phyloP scores from a whole-genome alignment of 192 early-diverging fungal species.

The Backusella liffmaniae region DNA sequence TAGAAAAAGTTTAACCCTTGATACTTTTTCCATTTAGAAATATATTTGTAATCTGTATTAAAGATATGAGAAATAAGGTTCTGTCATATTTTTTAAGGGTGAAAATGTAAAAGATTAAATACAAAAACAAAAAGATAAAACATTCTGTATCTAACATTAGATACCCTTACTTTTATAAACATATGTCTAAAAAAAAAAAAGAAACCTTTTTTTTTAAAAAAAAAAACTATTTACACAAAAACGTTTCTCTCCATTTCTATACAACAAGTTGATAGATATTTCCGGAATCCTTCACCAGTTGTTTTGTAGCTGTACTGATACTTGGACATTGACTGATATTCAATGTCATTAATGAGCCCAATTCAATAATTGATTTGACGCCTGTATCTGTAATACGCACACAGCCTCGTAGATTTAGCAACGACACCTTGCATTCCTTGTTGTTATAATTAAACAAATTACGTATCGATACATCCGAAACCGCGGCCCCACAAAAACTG shows the following conservation, averaged over 20 bases:
- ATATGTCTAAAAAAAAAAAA: too few species aligned
- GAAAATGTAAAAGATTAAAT: too few species aligned
- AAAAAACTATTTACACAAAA: neutral
- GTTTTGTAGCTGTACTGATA: neutral
- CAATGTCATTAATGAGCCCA: neutral
- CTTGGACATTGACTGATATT: conserved; percentile 22
- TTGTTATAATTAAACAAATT: conserved; percentile 37
- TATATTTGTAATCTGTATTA: too few species aligned
- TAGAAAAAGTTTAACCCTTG: neutral
- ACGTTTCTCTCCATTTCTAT: neutral
- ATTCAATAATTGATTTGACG: conserved; percentile 14
- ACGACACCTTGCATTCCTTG: conserved; percentile 28
- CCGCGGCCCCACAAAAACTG: conserved; percentile 70
- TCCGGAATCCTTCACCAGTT: neutral
- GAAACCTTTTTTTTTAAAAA: neutral
- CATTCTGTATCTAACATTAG: too few species aligned
- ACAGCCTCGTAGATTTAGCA: conserved; percentile 56
- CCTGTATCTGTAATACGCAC: conserved; percentile 45
- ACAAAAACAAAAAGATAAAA: too few species aligned
- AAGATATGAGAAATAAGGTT: too few species aligned
- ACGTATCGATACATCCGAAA: conserved; percentile 60
- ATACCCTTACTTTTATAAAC: too few species aligned
- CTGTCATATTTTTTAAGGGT: too few species aligned
- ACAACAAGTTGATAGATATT: neutral
- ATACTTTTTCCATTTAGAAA: too few species aligned